Base-by-base conservation (phyloP, 2,329 filamentous ascomycete species). In the Fusarium sp. region DNA sequence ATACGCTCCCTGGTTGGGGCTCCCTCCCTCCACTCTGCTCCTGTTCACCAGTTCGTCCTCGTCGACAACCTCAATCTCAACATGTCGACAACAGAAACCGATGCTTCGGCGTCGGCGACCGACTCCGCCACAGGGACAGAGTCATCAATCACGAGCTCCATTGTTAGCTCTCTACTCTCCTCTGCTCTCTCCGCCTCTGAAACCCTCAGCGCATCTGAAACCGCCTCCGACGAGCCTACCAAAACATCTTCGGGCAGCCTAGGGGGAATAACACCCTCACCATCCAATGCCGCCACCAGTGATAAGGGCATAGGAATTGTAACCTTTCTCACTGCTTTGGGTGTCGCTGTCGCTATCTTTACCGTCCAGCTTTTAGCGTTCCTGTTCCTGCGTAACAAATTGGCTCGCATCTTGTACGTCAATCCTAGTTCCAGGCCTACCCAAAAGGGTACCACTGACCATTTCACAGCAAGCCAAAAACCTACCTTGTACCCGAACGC, bases 401-500 rank as follows among this genome's bases (percentile, higher is more conserved):
- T 97, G 36, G 90, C 90, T 3, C 87, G 94, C 66, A 97, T 97
- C 64, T 97, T 95, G 92, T 94, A 81, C 75, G 90, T 82, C 26
- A 14, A 7, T 5, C 17, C 11, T 22, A 26, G 49, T 5, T 40
- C 33, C 33, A 42, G 9, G 34, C 42, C 58, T 31, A 14, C n/a
- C n/a, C 40, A 38, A 24, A n/a, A 22, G 14, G 15, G 6, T 9
- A 36, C 20, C 36, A 15, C 66, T 72, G 20, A 74, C 38, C 5
- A 17, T 4, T 24, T 18, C 48, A 11, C 43, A 94, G 91, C 76
- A 93, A 93, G 82, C 92, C 93, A 3, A 90, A 94, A 78, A 95
- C 94, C 6, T 97, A 93, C 72, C 87, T 97, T 2, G 94, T 97
- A 0, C 92, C 94, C 8, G 92, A 96, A 80, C 89, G 91, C 75